Base-by-base conservation (phyloP, 345 rosid species). In the Chamaenerion angustifolium region DNA sequence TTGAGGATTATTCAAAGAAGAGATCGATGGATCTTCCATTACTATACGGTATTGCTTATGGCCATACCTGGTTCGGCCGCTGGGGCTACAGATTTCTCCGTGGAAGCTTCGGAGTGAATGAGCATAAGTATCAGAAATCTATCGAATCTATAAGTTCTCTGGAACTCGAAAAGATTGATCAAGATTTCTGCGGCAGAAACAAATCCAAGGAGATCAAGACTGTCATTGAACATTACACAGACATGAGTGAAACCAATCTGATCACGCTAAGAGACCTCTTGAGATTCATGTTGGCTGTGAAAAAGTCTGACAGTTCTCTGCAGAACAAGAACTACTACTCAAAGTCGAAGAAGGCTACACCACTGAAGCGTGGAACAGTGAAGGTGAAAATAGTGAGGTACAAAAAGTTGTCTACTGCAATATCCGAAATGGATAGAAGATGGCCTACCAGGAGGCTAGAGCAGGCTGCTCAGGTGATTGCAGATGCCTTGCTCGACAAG, bases 51-150 rank as follows among this genome's bases (percentile, higher is more conserved):
- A 78, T 81, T 0, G 98, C 94, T 0, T 90, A 86, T 62, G 88
- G 94, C 0, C 92, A 83, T 58, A 48, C 95, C 0, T 86, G 95
- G 95, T 83, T 90, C 61, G 95, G 98, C 1, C 66, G 80, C 54
- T 86, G 98, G 95, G 84, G 98, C 1, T 86, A 86, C 64, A 79
- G 46, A 42, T 90, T 90, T 43, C 64, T 61, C 27, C 77, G 72
- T 35, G 96, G 94, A 43, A 81, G 96, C 59, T 83, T 77, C 47
- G 96, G 96, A 6, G 85, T 86, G 51, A 73, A 60, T 2, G 77
- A 79, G 71, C 69, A 57, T 12, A 72, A 76, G 41, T 81, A 86
- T 48, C 60, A 49, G 51, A 69, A 62, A 57, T 95, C 95, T 6
- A 54, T 81, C 19, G 94, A 81, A 59, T 63, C 70, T 55, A 78